Conservation (phyloP, 108 stramenopile genomes). For the Cyclotella atomus region DNA sequence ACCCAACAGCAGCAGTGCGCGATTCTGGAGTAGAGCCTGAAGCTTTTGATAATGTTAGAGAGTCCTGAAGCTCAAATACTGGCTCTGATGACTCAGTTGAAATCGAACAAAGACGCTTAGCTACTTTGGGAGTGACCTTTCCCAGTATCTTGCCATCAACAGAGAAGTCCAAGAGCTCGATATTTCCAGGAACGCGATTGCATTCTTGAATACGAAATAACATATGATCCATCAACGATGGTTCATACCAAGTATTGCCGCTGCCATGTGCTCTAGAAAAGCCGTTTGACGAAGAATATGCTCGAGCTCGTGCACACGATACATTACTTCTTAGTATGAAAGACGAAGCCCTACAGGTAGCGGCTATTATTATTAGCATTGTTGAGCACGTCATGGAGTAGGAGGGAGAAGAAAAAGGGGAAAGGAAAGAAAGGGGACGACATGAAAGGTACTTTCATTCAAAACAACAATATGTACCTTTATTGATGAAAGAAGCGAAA, state of each 20-base stretch:
- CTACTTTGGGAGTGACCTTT: conserved; percentile 61
- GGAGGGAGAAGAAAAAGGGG: too few relatives aligned
- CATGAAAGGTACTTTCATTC: too few relatives aligned
- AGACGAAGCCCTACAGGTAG: too few relatives aligned
- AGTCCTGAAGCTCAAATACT: background rate
- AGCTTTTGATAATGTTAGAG: background rate
- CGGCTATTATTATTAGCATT: too few relatives aligned
- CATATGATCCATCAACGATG: conserved; percentile 67
- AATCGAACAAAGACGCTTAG: conserved; percentile 51
- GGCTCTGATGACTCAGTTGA: background rate
- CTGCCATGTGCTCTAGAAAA: too few relatives aligned
- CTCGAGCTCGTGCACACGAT: too few relatives aligned
- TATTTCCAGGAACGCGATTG: conserved; percentile 63
- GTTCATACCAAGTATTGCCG: conserved; percentile 20
- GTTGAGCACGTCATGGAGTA: too few relatives aligned
- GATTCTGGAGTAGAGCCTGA: conserved; percentile 56
- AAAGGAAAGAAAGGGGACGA: too few relatives aligned
- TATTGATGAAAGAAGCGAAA: too few relatives aligned
- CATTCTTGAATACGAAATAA: conserved; percentile 70
- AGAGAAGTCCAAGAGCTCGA: conserved; percentile 60
- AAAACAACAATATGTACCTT: too few relatives aligned
- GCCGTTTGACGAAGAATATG: too few relatives aligned
- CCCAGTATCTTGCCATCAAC: conserved; percentile 70
- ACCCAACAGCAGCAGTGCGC: conserved; percentile 63
- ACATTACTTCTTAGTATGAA: too few relatives aligned